Evolutionary conservation across 2,329 filamentous ascomycete species (phyloP).

Genomic region (Dactylonectria estremocensis): DNA sequence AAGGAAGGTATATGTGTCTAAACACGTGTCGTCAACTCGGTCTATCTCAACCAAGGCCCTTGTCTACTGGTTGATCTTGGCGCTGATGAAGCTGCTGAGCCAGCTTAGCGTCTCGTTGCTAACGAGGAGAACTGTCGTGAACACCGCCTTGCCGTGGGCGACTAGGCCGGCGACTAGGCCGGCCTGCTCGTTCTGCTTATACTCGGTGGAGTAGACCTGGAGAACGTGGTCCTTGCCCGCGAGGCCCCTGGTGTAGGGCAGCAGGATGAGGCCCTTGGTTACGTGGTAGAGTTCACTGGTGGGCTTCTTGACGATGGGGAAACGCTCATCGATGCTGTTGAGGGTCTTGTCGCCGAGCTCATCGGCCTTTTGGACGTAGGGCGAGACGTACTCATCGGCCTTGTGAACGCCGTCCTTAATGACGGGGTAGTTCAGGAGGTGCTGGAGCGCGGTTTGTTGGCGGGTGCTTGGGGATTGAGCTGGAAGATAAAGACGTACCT

Average conservation of each 20-base stretch:
- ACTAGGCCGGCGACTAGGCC: slow-evolving; percentile 63
- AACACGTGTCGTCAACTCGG: not conserved
- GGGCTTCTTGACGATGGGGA: slow-evolving; percentile 83
- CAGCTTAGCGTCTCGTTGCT: slow-evolving; percentile 75
- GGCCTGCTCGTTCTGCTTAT: slow-evolving; percentile 75
- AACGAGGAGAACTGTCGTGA: slow-evolving; percentile 78
- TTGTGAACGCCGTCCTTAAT: slow-evolving; percentile 86
- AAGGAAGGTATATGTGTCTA: not conserved
- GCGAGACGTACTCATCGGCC: slow-evolving; percentile 83
- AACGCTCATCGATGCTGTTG: slow-evolving; percentile 76
- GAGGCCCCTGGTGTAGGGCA: slow-evolving; percentile 74
- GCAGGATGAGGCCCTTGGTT: slow-evolving; percentile 72
- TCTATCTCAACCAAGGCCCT: not conserved
- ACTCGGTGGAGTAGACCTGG: slow-evolving; percentile 70
- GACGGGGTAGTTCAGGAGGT: slow-evolving; percentile 87
- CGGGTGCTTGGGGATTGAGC: not conserved
- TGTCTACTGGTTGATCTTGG: slow-evolving; percentile 65
- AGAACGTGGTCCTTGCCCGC: slow-evolving; percentile 75
- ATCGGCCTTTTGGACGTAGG: slow-evolving; percentile 89
- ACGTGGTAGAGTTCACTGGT: slow-evolving; percentile 78
- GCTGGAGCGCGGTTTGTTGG: slow-evolving; percentile 64
- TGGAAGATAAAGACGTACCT: slow-evolving; percentile 53
- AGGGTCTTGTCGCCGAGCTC: slow-evolving; percentile 81
- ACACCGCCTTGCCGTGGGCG: slow-evolving; percentile 78
- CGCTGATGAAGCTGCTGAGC: slow-evolving; percentile 71